Percentiles rank a stretch among this genome's conserved stretches.
Evolutionary conservation across 148 eudicot genomes (phyloP).

Genomic region (Nepenthes gracilis): DNA sequence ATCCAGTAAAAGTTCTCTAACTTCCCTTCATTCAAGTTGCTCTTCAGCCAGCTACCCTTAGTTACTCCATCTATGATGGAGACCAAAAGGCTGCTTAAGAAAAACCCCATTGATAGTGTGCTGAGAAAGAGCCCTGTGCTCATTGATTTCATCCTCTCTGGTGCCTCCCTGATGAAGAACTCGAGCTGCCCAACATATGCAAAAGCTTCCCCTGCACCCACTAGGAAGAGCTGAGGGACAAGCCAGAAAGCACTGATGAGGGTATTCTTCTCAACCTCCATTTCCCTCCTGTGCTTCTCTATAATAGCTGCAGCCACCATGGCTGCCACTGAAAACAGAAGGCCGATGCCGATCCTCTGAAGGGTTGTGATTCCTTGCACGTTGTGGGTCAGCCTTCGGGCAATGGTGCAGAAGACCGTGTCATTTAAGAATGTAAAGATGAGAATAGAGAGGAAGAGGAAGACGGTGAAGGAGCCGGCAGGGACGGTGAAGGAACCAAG

Average conservation of each 20-base stretch:
- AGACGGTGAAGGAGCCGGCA: slow-evolving; percentile 74
- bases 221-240: slow-evolving; percentile 81
- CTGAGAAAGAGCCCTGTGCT: slow-evolving; percentile 71
- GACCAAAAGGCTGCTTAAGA: slow-evolving; percentile 47
- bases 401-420: slow-evolving; percentile 53
- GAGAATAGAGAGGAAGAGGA: slow-evolving; percentile 74
- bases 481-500: slow-evolving; percentile 63
- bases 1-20: slow-evolving; percentile 52
- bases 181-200: slow-evolving; percentile 97
- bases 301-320: slow-evolving; percentile 68
- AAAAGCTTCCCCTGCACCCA: slow-evolving; percentile 96
- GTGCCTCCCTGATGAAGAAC: slow-evolving; percentile 95
- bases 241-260: slow-evolving; percentile 84
- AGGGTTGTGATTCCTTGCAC: slow-evolving; percentile 68
- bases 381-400: slow-evolving; percentile 52
- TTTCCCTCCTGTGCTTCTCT: slow-evolving; percentile 50
- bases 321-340: slow-evolving; percentile 41
- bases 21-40: slow-evolving; percentile 35
- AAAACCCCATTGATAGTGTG: slow-evolving; percentile 52
- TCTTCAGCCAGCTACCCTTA: slow-evolving; percentile 35
- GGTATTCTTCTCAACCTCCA: slow-evolving; percentile 6
- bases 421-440: slow-evolving; percentile 80
- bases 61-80: slow-evolving; percentile 31
- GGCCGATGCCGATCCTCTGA: slow-evolving; percentile 76
- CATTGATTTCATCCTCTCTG: slow-evolving; percentile 97